Evolutionary conservation across 148 eudicot species (phyloP).

Genomic region (Silene conica): DNA sequence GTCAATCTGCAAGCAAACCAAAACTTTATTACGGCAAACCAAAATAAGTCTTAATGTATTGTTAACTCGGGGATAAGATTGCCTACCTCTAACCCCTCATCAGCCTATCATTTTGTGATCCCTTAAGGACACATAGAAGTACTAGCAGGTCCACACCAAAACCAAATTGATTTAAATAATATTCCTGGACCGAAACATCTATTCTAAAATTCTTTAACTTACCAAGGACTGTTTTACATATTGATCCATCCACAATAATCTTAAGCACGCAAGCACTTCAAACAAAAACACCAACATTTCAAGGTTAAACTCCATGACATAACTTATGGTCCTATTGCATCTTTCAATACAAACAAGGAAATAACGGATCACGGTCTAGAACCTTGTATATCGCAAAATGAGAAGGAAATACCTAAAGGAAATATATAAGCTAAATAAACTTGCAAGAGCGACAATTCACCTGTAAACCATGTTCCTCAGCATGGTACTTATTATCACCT

Average conservation of each 20-base stretch:
- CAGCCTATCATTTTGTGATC: no score
- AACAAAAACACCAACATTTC: constrained; percentile 6
- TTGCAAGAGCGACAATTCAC: constrained; percentile 29
- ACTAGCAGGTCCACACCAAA: background rate
- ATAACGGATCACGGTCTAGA: background rate
- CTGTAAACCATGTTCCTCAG: constrained; percentile 87
- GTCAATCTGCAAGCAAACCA: no score
- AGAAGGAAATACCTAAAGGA: no score
- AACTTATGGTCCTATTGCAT: background rate
- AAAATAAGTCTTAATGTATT: no score
- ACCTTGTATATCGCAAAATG: background rate
- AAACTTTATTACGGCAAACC: no score
- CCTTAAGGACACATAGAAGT: background rate
- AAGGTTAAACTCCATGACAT: background rate
- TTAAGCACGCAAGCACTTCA: background rate
- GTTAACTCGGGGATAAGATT: no score
- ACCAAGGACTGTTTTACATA: background rate
- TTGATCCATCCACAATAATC: background rate
- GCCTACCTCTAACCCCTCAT: no score
- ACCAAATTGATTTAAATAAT: background rate
- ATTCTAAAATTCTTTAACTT: background rate
- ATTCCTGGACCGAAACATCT: background rate
- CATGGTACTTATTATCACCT: constrained; percentile 95
- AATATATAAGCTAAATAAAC: background rate
- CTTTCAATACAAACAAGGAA: background rate